Percentiles rank a stretch among this genome's conserved stretches.
Conservation (phyloP, 495 filamentous ascomycete species). For the Penicillium desertorum region DNA sequence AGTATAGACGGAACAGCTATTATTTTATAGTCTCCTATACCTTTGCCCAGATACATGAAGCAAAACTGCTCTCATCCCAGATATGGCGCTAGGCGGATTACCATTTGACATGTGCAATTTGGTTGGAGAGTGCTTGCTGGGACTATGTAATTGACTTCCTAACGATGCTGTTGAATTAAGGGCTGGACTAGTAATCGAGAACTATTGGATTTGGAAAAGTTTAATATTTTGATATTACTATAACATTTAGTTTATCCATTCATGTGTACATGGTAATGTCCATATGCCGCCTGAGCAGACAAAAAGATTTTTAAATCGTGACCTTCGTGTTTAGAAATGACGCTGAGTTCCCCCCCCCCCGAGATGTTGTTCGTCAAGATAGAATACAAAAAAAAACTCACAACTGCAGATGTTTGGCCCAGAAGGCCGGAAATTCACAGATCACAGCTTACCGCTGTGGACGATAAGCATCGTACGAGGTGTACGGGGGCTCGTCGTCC, state of each 20-base stretch:
- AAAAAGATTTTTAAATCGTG: conserved; percentile 5
- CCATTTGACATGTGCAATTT: too few species aligned
- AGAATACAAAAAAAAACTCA: background rate
- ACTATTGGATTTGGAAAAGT: background rate
- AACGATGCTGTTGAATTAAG: background rate
- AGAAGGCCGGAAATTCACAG: background rate
- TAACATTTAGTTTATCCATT: background rate
- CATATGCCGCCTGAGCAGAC: conserved; percentile 1
- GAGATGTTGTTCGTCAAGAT: background rate
- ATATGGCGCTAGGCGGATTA: too few species aligned
- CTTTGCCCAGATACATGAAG: too few species aligned
- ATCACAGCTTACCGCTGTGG: conserved; percentile 25
- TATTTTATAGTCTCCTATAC: too few species aligned
- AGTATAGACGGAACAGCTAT: too few species aligned
- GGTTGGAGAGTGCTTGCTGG: too few species aligned
- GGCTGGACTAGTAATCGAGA: background rate
- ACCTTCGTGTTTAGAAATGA: conserved; percentile 11
- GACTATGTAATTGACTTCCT: too few species aligned
- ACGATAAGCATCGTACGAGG: conserved; percentile 47
- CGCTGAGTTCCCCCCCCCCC: conserved; percentile 1
- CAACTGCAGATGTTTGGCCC: conserved; percentile 1
- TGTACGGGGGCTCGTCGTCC: conserved; percentile 37
- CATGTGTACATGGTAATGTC: background rate
- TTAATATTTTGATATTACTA: background rate
- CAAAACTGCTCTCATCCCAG: too few species aligned